Base-by-base conservation (phyloP, 352 stramenopile genomes). In the Pythium phragmitis region DNA sequence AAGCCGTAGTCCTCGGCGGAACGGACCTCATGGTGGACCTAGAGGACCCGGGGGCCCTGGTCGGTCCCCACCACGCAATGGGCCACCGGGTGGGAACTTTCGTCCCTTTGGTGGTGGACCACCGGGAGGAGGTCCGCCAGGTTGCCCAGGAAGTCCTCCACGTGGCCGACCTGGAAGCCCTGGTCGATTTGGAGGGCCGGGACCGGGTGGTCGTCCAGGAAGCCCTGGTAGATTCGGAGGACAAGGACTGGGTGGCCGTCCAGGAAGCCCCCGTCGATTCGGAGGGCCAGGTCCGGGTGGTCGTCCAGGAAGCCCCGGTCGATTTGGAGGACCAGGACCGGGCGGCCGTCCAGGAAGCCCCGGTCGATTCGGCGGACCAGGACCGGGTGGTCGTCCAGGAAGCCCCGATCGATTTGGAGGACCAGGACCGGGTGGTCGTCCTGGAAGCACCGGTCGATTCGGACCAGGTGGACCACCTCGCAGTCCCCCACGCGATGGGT, bases 61-160 rank as follows among this genome's bases (percentile, higher is more conserved):
- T 54, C 50, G 50, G 0, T 60, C 53, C n/a, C 46, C 62, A 17
- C 33, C 41, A 13, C 54, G 54, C 3, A 51, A 60, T 34, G 59
- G 49, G 23, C 49, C 41, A 13, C 50, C 41, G 7, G 39, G 49
- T 13, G 50, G 59, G 9, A 60, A 66, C 46, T 60, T 60, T 39
- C 65, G 57, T 51, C 50, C 58, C 13, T 36, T 62, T 54, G 39
- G 61, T 7, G 43, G 60, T 57, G 42, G 51, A 7, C 45, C 41
- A 17, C 61, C 28, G 21, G 36, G 55, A 12, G 28, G n/a, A 50
- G n/a, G 43, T 30, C n/a, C 47, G 43, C 53, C 36, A 33, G 45
- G 57, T 33, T 19, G 46, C 8, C 48, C 55, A 16, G 49, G 56
- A 11, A 64, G 63, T 50, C 62, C 60, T 12, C 60, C 34, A 11